These are phyloP conservation scores for Geotrichum histeridarum DNA, from an alignment of 1,139 yeast species.

Conservation along the genomic window DNA sequence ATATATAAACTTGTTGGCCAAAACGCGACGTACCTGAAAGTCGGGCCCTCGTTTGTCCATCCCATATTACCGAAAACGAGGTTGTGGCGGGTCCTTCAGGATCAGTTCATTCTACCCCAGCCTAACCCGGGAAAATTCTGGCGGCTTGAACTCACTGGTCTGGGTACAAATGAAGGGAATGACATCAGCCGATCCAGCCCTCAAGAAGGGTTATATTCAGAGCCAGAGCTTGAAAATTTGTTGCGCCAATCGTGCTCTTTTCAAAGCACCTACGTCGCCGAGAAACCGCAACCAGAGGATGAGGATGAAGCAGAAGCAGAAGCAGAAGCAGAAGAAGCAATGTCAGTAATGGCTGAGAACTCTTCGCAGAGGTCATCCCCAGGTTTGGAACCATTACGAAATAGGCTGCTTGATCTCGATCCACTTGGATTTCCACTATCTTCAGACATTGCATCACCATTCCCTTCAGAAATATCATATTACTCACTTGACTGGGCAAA, in stretches of 20 bases:
- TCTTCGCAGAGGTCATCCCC: not conserved
- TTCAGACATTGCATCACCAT: not conserved
- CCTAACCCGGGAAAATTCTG: conserved; percentile 70
- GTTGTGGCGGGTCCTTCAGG: conserved; percentile 48
- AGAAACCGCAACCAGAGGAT: not conserved
- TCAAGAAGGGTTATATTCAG: too few relatives aligned
- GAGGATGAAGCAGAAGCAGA: not conserved
- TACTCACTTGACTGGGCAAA: not conserved
- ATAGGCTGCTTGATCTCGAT: conserved; percentile 3
- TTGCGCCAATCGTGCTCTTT: conserved; percentile 1
- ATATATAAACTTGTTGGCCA: conserved; percentile 61
- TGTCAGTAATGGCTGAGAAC: not conserved
- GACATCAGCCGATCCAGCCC: not conserved
- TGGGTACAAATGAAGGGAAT: not conserved
- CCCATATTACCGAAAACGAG: conserved; percentile 63
- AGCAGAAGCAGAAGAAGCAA: not conserved
- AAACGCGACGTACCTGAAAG: conserved; percentile 58
- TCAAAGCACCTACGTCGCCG: not conserved
- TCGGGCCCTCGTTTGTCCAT: conserved; percentile 52
- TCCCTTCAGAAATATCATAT: not conserved
- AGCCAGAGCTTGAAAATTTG: not conserved
- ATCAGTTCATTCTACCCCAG: conserved; percentile 59
- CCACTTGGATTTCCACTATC: conserved; percentile 11
- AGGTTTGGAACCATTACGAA: not conserved
- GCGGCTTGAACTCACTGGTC: conserved; percentile 46